Conservation (phyloP, 2,329 filamentous ascomycete species). For the Capronia epimyces region DNA sequence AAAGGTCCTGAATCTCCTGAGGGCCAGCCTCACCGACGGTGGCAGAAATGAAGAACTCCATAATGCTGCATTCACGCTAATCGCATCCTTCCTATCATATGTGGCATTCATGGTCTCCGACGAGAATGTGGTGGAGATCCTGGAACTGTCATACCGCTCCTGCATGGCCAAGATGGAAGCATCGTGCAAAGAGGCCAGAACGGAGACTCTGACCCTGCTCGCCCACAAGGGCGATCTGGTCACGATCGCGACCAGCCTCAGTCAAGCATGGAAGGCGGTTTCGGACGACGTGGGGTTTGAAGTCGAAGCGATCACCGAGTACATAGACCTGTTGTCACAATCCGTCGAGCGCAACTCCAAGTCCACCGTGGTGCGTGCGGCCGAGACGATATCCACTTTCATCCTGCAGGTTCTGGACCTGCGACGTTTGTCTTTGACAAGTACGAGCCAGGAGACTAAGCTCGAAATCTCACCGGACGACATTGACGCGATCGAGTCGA, state of each 20-base stretch:
- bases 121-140: conserved; percentile 64
- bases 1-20: conserved; percentile 65
- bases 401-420: conserved; percentile 51
- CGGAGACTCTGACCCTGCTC: conserved; percentile 65
- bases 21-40: conserved; percentile 50
- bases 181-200: conserved; percentile 59
- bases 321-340: conserved; percentile 13
- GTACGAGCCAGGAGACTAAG: conserved; percentile 25
- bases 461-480: conserved; percentile 42
- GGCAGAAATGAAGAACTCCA: conserved; percentile 59
- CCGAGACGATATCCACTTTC: conserved; percentile 60
- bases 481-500: conserved; percentile 56
- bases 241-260: conserved; percentile 67
- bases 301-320: conserved; percentile 42
- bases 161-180: conserved; percentile 7
- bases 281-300: conserved; percentile 59
- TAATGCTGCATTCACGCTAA: conserved; percentile 73
- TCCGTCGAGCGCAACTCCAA: conserved; percentile 65
- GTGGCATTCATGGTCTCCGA: conserved; percentile 85
- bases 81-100: conserved; percentile 73
- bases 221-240: conserved; percentile 73
- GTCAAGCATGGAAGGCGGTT: conserved; percentile 66
- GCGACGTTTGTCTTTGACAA: conserved; percentile 37
- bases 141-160: conserved; percentile 54
- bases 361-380: conserved; percentile 68